These are phyloP conservation scores for Rosa multiflora DNA, from an alignment of 306 rosid genomes.

Conservation along the genomic window DNA sequence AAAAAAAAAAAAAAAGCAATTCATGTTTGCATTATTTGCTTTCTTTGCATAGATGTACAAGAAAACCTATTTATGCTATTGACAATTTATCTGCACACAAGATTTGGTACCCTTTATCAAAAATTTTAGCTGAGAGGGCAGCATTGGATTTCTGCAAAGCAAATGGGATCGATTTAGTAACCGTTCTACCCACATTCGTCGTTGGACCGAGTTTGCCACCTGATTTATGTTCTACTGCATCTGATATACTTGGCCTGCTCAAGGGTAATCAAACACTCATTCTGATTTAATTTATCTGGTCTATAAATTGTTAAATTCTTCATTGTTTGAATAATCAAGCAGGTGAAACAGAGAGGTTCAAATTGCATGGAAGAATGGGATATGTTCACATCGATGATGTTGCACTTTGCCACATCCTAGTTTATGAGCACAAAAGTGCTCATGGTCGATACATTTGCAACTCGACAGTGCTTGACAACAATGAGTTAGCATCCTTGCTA, in stretches of 20 bases:
- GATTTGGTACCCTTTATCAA: slow-evolving; percentile 79
- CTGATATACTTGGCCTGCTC: slow-evolving; percentile 72
- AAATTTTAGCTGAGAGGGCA: slow-evolving; percentile 75
- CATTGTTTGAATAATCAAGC: not conserved
- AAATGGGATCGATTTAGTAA: slow-evolving; percentile 59
- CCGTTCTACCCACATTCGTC: slow-evolving; percentile 64
- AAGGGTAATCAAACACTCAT: slow-evolving; percentile 40
- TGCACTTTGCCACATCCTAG: slow-evolving; percentile 61
- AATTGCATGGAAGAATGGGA: slow-evolving; percentile 79
- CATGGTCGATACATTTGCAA: slow-evolving; percentile 70
- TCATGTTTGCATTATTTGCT: not conserved
- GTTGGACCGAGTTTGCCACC: slow-evolving; percentile 72
- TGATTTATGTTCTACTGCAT: slow-evolving; percentile 75
- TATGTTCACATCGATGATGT: slow-evolving; percentile 84
- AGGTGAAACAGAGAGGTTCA: slow-evolving; percentile 71
- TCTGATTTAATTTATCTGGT: not conserved
- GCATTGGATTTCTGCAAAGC: slow-evolving; percentile 85
- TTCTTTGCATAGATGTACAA: not conserved
- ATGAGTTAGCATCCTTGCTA: slow-evolving; percentile 49
- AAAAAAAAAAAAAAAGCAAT: not conserved
- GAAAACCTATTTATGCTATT: not conserved
- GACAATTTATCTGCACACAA: slow-evolving; percentile 12
- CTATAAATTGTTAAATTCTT: not conserved
- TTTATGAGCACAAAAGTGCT: slow-evolving; percentile 51
- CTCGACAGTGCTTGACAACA: slow-evolving; percentile 50